These are phyloP conservation scores for Starmera stellimalicola DNA, from an alignment of 1,139 yeast genomes.

Conservation along the genomic window DNA sequence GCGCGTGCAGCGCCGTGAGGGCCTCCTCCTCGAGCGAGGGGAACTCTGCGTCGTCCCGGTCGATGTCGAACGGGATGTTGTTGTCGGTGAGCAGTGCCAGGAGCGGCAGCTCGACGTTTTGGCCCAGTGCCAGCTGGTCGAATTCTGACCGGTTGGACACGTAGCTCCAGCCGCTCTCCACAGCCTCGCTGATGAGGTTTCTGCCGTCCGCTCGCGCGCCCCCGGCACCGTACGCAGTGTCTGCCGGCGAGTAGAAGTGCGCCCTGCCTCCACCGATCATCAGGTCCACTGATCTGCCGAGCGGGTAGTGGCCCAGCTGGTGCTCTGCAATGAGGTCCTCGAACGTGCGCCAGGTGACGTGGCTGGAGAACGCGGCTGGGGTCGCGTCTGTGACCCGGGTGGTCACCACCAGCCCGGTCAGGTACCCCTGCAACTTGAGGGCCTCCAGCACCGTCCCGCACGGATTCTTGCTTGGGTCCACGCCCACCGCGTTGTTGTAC, in stretches of 20 bases:
- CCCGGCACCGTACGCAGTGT: constrained; percentile 26
- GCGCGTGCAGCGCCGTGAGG: constrained; percentile 54
- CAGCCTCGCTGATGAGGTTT: constrained; percentile 55
- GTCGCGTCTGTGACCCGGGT: constrained; percentile 82
- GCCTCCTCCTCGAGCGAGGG: constrained; percentile 77
- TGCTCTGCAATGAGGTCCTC: constrained; percentile 83
- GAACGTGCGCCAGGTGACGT: constrained; percentile 60
- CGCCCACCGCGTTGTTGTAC: constrained; percentile 81
- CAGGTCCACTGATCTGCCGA: constrained; percentile 72
- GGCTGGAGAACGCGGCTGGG: constrained; percentile 81
- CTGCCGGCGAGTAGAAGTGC: constrained; percentile 46
- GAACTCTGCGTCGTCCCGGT: constrained; percentile 44
- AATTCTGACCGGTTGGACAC: constrained; percentile 49
- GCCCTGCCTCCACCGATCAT: constrained; percentile 87
- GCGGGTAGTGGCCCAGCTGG: constrained; percentile 67
- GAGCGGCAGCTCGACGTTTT: constrained; percentile 58
- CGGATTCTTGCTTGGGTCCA: constrained; percentile 48
- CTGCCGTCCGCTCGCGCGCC: constrained; percentile 65
- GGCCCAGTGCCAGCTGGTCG: constrained; percentile 44
- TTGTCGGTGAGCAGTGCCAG: constrained; percentile 60
- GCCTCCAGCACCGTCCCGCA: constrained; percentile 84
- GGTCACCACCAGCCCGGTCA: constrained; percentile 81
- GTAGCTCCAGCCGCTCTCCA: constrained; percentile 53
- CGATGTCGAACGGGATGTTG: constrained; percentile 77
- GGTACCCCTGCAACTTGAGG: constrained; percentile 64